Evolutionary conservation across 2,329 filamentous ascomycete species (phyloP), one percentile per base, ranked within the genome.

Genomic region (Alternaria angustiovoidea): DNA sequence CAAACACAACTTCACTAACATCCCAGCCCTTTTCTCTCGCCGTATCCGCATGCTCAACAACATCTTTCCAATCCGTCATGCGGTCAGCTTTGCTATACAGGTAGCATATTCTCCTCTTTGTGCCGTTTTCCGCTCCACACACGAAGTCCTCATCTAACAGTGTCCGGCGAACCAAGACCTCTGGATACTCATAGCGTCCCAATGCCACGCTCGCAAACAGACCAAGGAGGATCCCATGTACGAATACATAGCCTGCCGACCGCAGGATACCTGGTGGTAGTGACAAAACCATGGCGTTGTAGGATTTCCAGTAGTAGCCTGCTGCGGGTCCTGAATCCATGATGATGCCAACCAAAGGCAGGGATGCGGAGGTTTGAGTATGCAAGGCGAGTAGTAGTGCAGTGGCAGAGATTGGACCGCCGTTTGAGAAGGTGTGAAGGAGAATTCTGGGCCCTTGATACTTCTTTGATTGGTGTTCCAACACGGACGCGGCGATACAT

Each of bases 1-100:
- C 80, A 58, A 88, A 89, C 36, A 83, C 64, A 59, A 84, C 81
- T 8, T 80, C 70, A 2, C 81, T 75, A 0, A 82, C 81, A 9
- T 68, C 68, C 57, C 83, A 88, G 0, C 86, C 86, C 53, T 75
- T 76, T 28, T 68, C 64, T 54, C 72, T 75, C 2, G 84, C 81
- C 22, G 79, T 70, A 1, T 81, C 80, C 1, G 81, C 82, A 62
- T 88, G 83, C 5, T 72, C 74, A 58, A 85, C 82, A 1, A 88
- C 81, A 54, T 88, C 85, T 59, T 81, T 59, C 72, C 80, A 86
- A 3, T 74, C 66, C 16, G 87, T 85, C 24, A 87, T 76, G 24
- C 82, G 79, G 61, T 88, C 86, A 39, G 80, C 80, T 61, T 83
- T 84, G 59, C 83, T 85, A 66, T 86, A 88, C 5, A 87, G 63